Conservation (phyloP, 2,329 filamentous ascomycete species). For the Diplodia seriata region DNA sequence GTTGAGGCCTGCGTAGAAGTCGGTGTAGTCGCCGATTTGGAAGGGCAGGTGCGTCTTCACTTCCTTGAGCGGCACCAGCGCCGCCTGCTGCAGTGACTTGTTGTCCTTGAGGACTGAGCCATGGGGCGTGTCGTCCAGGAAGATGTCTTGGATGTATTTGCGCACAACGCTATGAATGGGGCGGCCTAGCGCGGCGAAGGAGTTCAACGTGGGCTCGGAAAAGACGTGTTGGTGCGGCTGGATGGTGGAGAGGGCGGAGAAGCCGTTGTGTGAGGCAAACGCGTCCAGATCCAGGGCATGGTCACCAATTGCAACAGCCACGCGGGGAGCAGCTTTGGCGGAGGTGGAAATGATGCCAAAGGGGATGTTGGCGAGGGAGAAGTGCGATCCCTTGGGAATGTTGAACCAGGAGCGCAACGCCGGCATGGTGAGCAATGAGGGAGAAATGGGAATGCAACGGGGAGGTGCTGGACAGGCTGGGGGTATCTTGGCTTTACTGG, state of each 20-base stretch:
- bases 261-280: conserved; percentile 66
- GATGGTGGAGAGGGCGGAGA: conserved; percentile 63
- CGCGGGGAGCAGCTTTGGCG: conserved; percentile 62
- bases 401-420: conserved; percentile 62
- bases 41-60: conserved; percentile 75
- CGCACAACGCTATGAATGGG: conserved; percentile 72
- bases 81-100: conserved; percentile 60
- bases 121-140: conserved; percentile 65
- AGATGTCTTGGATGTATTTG: conserved; percentile 70
- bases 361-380: conserved; percentile 81
- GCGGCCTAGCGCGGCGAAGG: conserved; percentile 75
- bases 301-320: conserved; percentile 75
- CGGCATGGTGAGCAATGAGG: conserved; percentile 39
- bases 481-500: neutral
- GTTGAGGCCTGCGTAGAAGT: conserved; percentile 82
- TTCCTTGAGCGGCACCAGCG: conserved; percentile 64
- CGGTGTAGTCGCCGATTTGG: conserved; percentile 81
- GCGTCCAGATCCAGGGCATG: conserved; percentile 72
- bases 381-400: conserved; percentile 68
- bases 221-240: conserved; percentile 68
- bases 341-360: conserved; percentile 80
- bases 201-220: conserved; percentile 70
- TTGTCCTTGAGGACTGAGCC: conserved; percentile 71
- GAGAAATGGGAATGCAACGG: conserved; percentile 11
- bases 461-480: neutral